Base-by-base conservation (phyloP, 176 grass and related monocot genomes). In the Oropetium thomaeum region DNA sequence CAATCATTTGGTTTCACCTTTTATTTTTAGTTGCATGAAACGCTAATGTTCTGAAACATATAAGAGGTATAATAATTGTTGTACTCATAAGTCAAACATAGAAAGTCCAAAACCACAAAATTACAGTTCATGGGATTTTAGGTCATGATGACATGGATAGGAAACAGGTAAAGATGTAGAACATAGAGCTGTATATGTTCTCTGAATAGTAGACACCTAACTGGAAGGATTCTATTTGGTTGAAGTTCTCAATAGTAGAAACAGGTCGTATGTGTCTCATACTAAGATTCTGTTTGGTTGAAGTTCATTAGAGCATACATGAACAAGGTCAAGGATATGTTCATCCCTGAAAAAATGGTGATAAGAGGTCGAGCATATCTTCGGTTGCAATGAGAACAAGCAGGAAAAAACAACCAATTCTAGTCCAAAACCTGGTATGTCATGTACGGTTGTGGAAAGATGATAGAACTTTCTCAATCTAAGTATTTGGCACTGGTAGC, bases 401-500 rank as follows among this genome's bases (percentile, higher is more conserved):
- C 55, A 57, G 1, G 34, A 57, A 8, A 75, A 54, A 62, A 22
- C 15, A 63, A 22, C 5, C 25, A 69, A 45, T 51, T 70, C 28
- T 71, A 47, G 10, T 45, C 66, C 47, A 81, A 39, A 81, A 57
- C 55, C 44, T 38, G 17, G 1, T 51, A 19, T 25, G 40, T 49
- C 40, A 2, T 73, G 58, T 63, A 26, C 23, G 44, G 34, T 10
- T 13, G 25, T 37, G 67, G 11, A n/a, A 79, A 84, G 30, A 71
- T 53, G 27, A 64, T 12, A 55, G 27, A 65, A 45, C 28, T 72
- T 72, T 78, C 62, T 10, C 58, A 81, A 48, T 26, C n/a, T n/a
- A n/a, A n/a, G n/a, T n/a, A n/a, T n/a, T n/a, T n/a, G n/a, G n/a
- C n/a, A n/a, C n/a, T n/a, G n/a, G n/a, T n/a, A n/a, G n/a, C n/a